Conservation (phyloP, 371 early-diverging fungal genomes). For the Coemansia linderi region DNA sequence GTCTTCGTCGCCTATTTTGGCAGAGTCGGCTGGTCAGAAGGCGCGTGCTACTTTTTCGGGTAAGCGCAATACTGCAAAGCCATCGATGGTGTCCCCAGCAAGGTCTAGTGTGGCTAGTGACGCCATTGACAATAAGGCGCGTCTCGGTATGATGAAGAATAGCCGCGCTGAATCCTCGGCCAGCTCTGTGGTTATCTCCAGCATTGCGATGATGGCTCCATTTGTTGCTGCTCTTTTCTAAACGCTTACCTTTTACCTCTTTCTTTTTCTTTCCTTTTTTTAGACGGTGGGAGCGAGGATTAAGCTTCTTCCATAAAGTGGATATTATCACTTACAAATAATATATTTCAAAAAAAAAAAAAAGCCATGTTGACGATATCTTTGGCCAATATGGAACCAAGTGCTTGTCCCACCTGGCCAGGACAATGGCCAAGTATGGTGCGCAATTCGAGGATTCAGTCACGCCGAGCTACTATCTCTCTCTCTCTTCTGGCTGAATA, state of each 20-base stretch:
- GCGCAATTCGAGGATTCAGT: not conserved
- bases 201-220: conserved; percentile 13
- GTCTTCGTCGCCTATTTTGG: conserved; percentile 11
- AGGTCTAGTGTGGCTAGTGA: conserved; percentile 9
- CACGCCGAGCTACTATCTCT: no score
- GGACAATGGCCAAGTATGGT: not conserved
- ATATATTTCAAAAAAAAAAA: not conserved
- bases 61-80: not conserved
- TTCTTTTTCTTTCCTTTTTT: not conserved
- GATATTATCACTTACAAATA: not conserved
- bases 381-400: not conserved
- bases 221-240: conserved; percentile 22
- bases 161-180: conserved; percentile 10
- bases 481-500: not conserved
- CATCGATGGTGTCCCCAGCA: conserved; percentile 10
- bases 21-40: conserved; percentile 12
- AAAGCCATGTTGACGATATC: no score
- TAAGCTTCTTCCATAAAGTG: not conserved
- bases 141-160: conserved; percentile 24
- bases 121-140: conserved; percentile 4
- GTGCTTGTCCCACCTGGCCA: not conserved
- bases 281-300: not conserved
- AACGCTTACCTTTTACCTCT: not conserved
- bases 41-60: not conserved
- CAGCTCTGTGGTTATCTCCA: not conserved